Evolutionary conservation across 768 basidiomycete genomes (phyloP), one percentile per base, ranked within the genome.

Genomic region (Tricholoma furcatifolium): DNA sequence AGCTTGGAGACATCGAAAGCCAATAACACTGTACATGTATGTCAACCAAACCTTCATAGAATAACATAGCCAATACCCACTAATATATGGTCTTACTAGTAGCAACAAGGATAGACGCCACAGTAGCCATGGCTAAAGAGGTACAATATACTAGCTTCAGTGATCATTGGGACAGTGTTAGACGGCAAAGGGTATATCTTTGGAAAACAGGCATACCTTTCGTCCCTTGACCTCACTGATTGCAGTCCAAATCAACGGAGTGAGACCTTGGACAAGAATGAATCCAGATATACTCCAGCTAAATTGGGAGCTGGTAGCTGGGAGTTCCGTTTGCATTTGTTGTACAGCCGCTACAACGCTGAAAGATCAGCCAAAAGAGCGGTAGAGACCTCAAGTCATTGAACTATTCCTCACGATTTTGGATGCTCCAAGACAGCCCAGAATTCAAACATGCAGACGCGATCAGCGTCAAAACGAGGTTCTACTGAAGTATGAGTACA

Each of bases 201-300:
- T 27, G 15, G 31, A 23, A 30, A 54, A 53, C 42, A 6, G 17
- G 64, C 74, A 18, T 56, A 83, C 84, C 74, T 83, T 91, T 49
- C 90, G 73, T 6, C 90, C 91, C 61, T 82, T 84, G 32, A 92
- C 79, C 67, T 93, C 91, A 50, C 84, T 85, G 21, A 86, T 69
- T 0, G 82, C 78, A 47, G 75, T 80, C 89, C 90, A 91, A 3
- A 85, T 32, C 11, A 88, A 60, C 0, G 90, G 91, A 47, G 83
- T 67, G 9, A 70, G 65, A 2, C 91, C 90, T 65, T 92, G 91
- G 10, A 88, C 60, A 2, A 85, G 68, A 53, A 90, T 87, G 65
- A 88, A 92, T n/a, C 85, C 55, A 0, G 88, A 84, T 12, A 91
- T 70, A 54, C 80, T 80, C 66, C 83, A 73, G 55, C 87, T 85